phyloP scores from a whole-genome alignment of 768 basidiomycete species.

The Mycena maculata region DNA sequence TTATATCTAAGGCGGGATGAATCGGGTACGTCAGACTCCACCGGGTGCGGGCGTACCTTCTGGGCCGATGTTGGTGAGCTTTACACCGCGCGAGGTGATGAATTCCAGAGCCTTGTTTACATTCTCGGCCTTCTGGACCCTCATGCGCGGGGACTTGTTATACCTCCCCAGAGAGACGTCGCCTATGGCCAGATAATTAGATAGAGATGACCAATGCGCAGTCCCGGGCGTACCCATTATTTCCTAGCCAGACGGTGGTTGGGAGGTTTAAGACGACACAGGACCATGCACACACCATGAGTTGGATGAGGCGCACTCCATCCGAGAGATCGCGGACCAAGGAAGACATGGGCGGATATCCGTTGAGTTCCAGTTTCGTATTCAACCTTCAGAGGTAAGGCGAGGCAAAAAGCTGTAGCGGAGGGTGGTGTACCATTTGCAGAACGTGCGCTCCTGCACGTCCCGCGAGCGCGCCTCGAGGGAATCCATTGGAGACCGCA shows the following conservation, averaged over 20 bases:
- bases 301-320: conserved; percentile 94
- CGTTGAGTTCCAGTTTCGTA: conserved; percentile 89
- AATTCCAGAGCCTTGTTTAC: conserved; percentile 97
- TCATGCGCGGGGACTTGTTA: conserved; percentile 89
- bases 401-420: conserved; percentile 16
- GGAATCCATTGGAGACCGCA: conserved; percentile 53
- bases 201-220: neutral
- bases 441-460: conserved; percentile 86
- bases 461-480: conserved; percentile 72
- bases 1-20: conserved; percentile 75
- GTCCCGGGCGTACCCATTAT: conserved; percentile 95
- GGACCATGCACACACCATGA: conserved; percentile 74
- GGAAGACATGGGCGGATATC: conserved; percentile 89
- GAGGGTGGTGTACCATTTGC: conserved; percentile 78
- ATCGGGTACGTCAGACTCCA: conserved; percentile 13
- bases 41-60: conserved; percentile 68
- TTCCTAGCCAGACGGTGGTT: conserved; percentile 75
- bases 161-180: conserved; percentile 95
- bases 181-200: conserved; percentile 57
- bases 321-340: conserved; percentile 93
- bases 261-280: too few relatives aligned
- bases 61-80: conserved; percentile 96
- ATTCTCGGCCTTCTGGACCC: conserved; percentile 98
- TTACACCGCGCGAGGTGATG: conserved; percentile 93
- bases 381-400: conserved; percentile 78